Conservation (phyloP, 2,329 filamentous ascomycete genomes). For the Fusarium temperatum region DNA sequence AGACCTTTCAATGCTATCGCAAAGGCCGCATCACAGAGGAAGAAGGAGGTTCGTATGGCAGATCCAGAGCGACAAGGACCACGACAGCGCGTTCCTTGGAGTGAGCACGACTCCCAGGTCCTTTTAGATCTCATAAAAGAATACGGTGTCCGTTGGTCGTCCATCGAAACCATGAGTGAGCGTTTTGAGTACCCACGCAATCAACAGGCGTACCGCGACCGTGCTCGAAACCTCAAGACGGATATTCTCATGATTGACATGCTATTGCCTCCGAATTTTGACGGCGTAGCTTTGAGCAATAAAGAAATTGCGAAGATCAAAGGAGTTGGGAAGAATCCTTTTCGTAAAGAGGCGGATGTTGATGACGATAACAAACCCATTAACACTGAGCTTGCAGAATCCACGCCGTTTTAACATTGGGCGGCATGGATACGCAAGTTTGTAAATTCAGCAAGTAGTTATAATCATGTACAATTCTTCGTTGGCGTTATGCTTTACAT, state of each 20-base stretch:
- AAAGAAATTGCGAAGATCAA: conserved; percentile 59
- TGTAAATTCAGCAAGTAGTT: not conserved
- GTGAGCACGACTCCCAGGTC: conserved; percentile 49
- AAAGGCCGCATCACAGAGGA: conserved; percentile 38
- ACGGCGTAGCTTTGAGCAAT: conserved; percentile 58
- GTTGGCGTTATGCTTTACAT: not conserved
- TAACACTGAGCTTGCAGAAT: conserved; percentile 47
- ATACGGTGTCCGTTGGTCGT: conserved; percentile 43
- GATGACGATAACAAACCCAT: conserved; percentile 50
- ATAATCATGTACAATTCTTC: not conserved
- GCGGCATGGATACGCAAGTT: not conserved
- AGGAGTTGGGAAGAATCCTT: conserved; percentile 58
- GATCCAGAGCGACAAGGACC: conserved; percentile 1
- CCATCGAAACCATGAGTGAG: conserved; percentile 45
- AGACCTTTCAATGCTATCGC: conserved; percentile 39
- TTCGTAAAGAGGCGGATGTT: conserved; percentile 57
- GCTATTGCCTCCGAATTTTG: conserved; percentile 58
- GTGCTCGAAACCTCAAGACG: conserved; percentile 66
- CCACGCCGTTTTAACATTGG: conserved; percentile 2
- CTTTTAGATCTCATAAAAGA: conserved; percentile 55
- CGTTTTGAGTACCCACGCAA: conserved; percentile 56
- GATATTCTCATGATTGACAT: conserved; percentile 57
- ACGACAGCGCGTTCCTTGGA: conserved; percentile 53
- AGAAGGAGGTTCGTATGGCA: conserved; percentile 28
- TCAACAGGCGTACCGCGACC: conserved; percentile 66